Evolutionary conservation across 2,329 filamentous ascomycete species (phyloP).

Genomic region (Raffaelea arxii): DNA sequence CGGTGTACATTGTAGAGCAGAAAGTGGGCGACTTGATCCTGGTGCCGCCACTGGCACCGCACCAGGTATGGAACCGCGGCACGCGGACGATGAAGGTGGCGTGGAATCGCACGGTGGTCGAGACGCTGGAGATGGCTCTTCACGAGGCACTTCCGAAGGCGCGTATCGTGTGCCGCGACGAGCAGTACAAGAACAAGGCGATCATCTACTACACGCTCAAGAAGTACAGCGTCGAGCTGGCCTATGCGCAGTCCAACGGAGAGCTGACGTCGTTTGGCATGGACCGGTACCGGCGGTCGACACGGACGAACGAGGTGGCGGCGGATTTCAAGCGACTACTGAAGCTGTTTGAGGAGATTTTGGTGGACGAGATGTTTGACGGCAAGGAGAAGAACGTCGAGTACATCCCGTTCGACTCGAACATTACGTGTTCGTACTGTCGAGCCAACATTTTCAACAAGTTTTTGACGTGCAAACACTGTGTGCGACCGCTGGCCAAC

Average conservation of each 20-base stretch:
- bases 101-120: conserved; percentile 91
- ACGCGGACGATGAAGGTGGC: conserved; percentile 95
- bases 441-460: conserved; percentile 94
- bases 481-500: conserved; percentile 55
- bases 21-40: conserved; percentile 85
- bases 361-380: conserved; percentile 80
- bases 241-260: conserved; percentile 40
- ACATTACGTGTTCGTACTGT: conserved; percentile 92
- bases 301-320: conserved; percentile 54
- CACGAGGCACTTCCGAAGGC: conserved; percentile 82
- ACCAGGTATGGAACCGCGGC: conserved; percentile 97
- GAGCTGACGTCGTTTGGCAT: conserved; percentile 35
- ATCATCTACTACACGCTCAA: conserved; percentile 82
- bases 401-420: conserved; percentile 73
- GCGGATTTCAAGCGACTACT: conserved; percentile 79
- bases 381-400: conserved; percentile 64
- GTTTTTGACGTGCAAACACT: conserved; percentile 85
- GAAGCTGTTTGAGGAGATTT: conserved; percentile 62
- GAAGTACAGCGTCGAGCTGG: conserved; percentile 62
- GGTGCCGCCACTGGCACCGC: conserved; percentile 83
- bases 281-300: conserved; percentile 29
- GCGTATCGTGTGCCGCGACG: conserved; percentile 85
- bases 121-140: conserved; percentile 79
- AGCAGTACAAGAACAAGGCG: conserved; percentile 98
- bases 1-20: conserved; percentile 87